These are phyloP conservation scores for Citrus hindsii DNA, from an alignment of 345 rosid species.

Conservation along the genomic window DNA sequence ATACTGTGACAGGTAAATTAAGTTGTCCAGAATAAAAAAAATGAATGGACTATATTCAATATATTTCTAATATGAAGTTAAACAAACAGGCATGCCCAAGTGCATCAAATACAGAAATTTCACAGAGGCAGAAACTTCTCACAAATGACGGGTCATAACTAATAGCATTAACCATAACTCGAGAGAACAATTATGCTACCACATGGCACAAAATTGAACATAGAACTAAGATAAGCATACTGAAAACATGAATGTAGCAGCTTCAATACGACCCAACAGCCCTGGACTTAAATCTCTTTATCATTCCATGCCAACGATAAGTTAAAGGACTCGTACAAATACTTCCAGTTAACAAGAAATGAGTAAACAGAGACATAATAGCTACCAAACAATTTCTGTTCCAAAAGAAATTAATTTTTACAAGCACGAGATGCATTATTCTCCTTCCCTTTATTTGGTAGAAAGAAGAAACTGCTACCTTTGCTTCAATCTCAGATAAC, in stretches of 20 bases:
- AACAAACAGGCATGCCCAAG: not conserved
- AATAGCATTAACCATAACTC: not conserved
- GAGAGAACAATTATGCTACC: not conserved
- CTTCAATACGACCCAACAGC: not conserved
- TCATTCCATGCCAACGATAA: not conserved
- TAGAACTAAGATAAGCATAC: not conserved
- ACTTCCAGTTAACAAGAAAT: not conserved
- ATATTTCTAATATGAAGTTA: not conserved
- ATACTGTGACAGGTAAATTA: not conserved
- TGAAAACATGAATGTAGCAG: not conserved
- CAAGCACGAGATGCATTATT: not conserved
- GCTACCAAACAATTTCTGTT: not conserved
- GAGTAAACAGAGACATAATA: not conserved
- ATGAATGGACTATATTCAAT: not conserved
- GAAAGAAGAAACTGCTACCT: slow-evolving; percentile 36
- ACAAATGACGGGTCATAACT: not conserved
- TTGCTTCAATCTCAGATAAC: slow-evolving; percentile 71
- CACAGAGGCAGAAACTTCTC: not conserved
- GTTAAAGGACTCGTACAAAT: not conserved
- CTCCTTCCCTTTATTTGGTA: not conserved
- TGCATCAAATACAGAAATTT: not conserved
- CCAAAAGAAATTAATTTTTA: not conserved
- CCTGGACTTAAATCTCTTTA: not conserved
- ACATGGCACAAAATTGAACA: not conserved
- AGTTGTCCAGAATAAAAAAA: not conserved